Percentiles rank a stretch among this genome's conserved stretches.
Evolutionary conservation across 371 early-diverging fungal species (phyloP).

Genomic region (Mucor racemosus): DNA sequence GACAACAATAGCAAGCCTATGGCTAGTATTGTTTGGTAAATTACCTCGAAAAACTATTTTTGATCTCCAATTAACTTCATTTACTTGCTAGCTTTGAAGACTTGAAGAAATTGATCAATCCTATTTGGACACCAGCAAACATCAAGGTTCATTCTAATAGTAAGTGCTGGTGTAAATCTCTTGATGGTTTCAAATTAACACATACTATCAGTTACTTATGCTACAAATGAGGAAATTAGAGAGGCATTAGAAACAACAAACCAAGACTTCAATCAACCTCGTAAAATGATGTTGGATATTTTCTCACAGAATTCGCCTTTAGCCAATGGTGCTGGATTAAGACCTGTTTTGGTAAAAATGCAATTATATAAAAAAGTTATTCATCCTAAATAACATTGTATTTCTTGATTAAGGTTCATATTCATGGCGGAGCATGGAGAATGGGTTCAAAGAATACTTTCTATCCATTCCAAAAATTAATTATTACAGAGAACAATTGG

Average conservation of each 20-base stretch:
- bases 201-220: slow-evolving; percentile 55
- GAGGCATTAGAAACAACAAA: slow-evolving; percentile 38
- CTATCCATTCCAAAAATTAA: slow-evolving; percentile 47
- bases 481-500: slow-evolving; percentile 40
- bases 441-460: slow-evolving; percentile 51
- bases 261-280: slow-evolving; percentile 32
- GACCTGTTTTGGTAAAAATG: slow-evolving; percentile 51
- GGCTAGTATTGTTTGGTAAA: slow-evolving; percentile 23
- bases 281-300: slow-evolving; percentile 55
- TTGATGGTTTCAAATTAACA: background rate
- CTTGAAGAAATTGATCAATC: slow-evolving; percentile 44
- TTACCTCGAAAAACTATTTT: too few relatives aligned
- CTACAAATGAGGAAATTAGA: slow-evolving; percentile 55
- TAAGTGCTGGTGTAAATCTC: slow-evolving; percentile 28
- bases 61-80: too few relatives aligned
- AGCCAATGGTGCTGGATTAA: slow-evolving; percentile 17
- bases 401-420: slow-evolving; percentile 38
- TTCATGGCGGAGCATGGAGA: slow-evolving; percentile 72
- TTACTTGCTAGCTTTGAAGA: background rate
- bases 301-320: slow-evolving; percentile 22
- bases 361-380: background rate
- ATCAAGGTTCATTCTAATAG: slow-evolving; percentile 56
- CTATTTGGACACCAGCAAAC: slow-evolving; percentile 45
- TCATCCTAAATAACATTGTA: background rate
- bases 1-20: slow-evolving; percentile 14